Evolutionary conservation across 169 alveolate genomes (phyloP).

Genomic region (Theileria equi): DNA sequence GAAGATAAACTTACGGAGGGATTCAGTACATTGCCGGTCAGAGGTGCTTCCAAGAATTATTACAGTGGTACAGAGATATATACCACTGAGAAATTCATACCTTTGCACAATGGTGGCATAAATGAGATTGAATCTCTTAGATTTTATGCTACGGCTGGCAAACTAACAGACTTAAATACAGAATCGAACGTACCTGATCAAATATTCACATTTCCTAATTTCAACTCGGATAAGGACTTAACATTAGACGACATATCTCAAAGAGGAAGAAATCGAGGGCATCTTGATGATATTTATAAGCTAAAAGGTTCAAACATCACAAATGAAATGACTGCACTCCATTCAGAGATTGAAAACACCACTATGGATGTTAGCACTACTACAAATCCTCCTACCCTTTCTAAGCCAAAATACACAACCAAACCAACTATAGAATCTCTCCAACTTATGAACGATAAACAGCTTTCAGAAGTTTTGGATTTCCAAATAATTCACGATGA

Average conservation of each 20-base stretch:
- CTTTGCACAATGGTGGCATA: constrained; percentile 48
- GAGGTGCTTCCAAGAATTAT: no score
- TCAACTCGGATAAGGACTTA: no score
- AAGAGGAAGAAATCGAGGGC: neutral
- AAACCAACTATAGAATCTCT: constrained; percentile 72
- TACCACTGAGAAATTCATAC: constrained; percentile 11
- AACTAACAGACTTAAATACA: neutral
- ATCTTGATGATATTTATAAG: no score
- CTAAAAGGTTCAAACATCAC: no score
- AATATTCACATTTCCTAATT: no score
- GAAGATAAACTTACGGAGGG: neutral
- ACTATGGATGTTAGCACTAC: constrained; percentile 14
- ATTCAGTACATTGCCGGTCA: neutral
- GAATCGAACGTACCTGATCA: no score
- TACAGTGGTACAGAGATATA: no score
- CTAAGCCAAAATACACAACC: constrained; percentile 67
- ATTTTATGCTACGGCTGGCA: constrained; percentile 1
- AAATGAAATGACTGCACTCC: no score
- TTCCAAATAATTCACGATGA: constrained; percentile 69
- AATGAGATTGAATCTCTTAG: constrained; percentile 29
- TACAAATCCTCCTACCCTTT: constrained; percentile 62
- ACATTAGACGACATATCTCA: no score
- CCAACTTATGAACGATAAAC: constrained; percentile 72
- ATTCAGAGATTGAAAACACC: no score
- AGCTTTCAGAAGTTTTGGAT: constrained; percentile 71